These are phyloP conservation scores for Acidiella bohemica DNA, from an alignment of 495 filamentous ascomycete genomes.

Conservation along the genomic window DNA sequence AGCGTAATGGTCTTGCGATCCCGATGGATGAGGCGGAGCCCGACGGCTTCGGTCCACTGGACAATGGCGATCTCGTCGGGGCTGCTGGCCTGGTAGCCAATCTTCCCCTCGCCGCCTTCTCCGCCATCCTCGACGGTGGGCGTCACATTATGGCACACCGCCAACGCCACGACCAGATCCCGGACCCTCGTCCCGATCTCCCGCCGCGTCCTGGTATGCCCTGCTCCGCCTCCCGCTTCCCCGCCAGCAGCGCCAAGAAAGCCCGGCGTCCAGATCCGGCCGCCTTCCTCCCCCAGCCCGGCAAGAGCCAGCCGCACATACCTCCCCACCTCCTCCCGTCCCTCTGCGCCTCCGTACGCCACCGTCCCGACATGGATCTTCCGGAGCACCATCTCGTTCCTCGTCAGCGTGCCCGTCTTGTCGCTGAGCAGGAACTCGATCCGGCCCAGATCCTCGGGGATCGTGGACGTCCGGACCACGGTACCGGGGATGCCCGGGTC, in stretches of 20 bases:
- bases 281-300: not conserved
- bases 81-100: constrained; percentile 91
- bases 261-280: constrained; percentile 65
- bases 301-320: constrained; percentile 71
- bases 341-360: constrained; percentile 81
- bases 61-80: constrained; percentile 99
- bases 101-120: constrained; percentile 52
- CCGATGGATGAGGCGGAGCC: constrained; percentile 68
- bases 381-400: constrained; percentile 81
- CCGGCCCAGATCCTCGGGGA: constrained; percentile 87
- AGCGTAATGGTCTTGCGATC: constrained; percentile 75
- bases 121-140: constrained; percentile 61
- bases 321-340: constrained; percentile 88
- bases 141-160: constrained; percentile 95
- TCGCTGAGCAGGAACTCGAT: constrained; percentile 96
- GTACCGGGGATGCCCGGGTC: constrained; percentile 82
- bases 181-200: constrained; percentile 89
- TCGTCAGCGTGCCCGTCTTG: constrained; percentile 93
- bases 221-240: not conserved
- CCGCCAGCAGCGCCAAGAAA: not conserved
- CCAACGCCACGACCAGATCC: constrained; percentile 80
- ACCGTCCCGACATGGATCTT: constrained; percentile 98
- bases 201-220: constrained; percentile 56
- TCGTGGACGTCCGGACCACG: constrained; percentile 90
- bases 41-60: constrained; percentile 85